Conservation (phyloP, 2,329 filamentous ascomycete genomes). For the Plectosphaerella sp. region DNA sequence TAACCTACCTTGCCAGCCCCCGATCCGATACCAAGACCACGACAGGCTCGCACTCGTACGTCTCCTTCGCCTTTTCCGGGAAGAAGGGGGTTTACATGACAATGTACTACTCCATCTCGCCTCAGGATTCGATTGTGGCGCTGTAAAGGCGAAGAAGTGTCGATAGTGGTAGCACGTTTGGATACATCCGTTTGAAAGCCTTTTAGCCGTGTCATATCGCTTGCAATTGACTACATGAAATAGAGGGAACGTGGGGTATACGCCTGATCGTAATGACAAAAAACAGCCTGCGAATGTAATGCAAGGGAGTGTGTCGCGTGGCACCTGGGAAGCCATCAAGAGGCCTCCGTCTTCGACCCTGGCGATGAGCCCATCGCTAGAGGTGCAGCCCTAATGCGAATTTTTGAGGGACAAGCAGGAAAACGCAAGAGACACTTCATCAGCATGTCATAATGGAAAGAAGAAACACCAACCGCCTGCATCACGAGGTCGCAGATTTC, state of each 20-base stretch:
- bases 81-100: constrained; percentile 14
- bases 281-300: not conserved
- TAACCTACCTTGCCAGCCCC: constrained; percentile 6
- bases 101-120: constrained; percentile 14
- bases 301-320: not conserved
- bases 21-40: constrained; percentile 4
- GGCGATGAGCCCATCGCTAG: not conserved
- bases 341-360: not conserved
- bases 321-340: not conserved
- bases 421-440: constrained; percentile 8
- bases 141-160: constrained; percentile 1
- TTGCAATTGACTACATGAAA: not conserved
- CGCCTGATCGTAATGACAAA: not conserved
- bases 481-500: not conserved
- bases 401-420: not conserved
- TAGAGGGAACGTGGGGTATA: constrained; percentile 1
- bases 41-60: constrained; percentile 11
- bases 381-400: too few species aligned
- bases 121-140: constrained; percentile 5
- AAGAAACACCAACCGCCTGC: not conserved
- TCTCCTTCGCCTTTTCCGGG: constrained; percentile 14
- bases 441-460: constrained; percentile 4
- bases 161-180: not conserved
- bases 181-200: too few species aligned
- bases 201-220: not conserved